phyloP scores from a whole-genome alignment of 768 basidiomycete species.

The Cytidiella melzeri region DNA sequence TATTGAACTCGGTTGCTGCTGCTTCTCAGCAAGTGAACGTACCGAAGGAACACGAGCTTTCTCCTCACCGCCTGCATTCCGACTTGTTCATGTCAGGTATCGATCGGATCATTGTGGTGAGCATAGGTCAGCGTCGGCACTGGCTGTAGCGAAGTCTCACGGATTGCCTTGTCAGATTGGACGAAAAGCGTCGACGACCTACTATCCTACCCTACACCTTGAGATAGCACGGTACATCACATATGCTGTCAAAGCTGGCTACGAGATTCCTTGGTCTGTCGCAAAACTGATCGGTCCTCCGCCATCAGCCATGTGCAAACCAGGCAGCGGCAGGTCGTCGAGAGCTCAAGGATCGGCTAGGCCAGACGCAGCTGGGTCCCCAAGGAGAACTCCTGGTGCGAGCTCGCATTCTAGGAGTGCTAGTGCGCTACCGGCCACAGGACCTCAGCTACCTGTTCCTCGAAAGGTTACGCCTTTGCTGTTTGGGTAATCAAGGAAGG shows the following conservation, averaged over 20 bases:
- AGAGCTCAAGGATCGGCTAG: constrained; percentile 1
- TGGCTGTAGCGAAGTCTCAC: not conserved
- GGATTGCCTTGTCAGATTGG: constrained; percentile 53
- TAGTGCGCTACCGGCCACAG: not conserved
- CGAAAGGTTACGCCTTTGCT: constrained; percentile 13
- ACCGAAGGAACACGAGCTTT: constrained; percentile 63
- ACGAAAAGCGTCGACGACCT: constrained; percentile 90
- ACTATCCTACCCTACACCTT: constrained; percentile 92
- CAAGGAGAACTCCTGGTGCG: not conserved
- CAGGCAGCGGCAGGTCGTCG: constrained; percentile 4
- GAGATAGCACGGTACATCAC: constrained; percentile 87
- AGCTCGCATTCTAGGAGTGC: constrained; percentile 1
- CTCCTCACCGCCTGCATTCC: constrained; percentile 75
- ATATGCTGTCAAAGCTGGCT: constrained; percentile 56
- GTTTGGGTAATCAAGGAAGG: constrained; percentile 1
- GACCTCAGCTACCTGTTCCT: constrained; percentile 8
- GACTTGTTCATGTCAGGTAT: constrained; percentile 90
- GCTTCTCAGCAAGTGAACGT: constrained; percentile 59
- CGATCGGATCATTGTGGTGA: constrained; percentile 83
- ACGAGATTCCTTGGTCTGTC: constrained; percentile 77
- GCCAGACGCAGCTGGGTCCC: not conserved
- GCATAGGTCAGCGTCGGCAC: constrained; percentile 18
- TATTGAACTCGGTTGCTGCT: constrained; percentile 76
- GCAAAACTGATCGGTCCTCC: constrained; percentile 76
- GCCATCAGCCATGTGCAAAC: constrained; percentile 54